Evolutionary conservation across 2,329 filamentous ascomycete species (phyloP).

Genomic region (Fusarium sp.): DNA sequence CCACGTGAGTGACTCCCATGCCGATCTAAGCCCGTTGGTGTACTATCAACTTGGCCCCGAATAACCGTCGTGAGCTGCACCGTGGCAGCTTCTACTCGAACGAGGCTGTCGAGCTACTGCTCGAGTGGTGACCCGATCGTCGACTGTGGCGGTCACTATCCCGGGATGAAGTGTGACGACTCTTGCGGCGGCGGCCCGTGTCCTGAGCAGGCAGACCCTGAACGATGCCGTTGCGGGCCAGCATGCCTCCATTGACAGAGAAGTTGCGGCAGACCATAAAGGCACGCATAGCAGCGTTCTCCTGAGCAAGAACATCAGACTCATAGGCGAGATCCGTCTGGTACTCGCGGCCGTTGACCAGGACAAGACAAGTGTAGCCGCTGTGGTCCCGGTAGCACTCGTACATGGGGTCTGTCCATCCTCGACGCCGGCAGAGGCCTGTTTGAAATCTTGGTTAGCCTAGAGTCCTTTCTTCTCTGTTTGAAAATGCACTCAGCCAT

Average conservation of each 20-base stretch:
- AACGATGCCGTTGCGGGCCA: slow-evolving; percentile 75
- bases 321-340: slow-evolving; percentile 89
- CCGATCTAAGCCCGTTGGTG: slow-evolving; percentile 30
- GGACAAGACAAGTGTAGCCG: slow-evolving; percentile 89
- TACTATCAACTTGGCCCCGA: slow-evolving; percentile 16
- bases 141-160: slow-evolving; percentile 61
- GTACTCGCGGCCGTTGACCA: slow-evolving; percentile 97
- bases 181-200: slow-evolving; percentile 62
- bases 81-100: slow-evolving; percentile 59
- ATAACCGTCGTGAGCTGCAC: slow-evolving; percentile 9
- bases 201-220: slow-evolving; percentile 72
- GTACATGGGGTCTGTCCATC: slow-evolving; percentile 93
- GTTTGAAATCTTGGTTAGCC: slow-evolving; percentile 52
- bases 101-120: slow-evolving; percentile 72
- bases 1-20: slow-evolving; percentile 24
- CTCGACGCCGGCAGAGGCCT: slow-evolving; percentile 95
- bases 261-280: slow-evolving; percentile 99
- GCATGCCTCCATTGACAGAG: slow-evolving; percentile 95
- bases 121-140: slow-evolving; percentile 69
- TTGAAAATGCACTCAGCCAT: background rate
- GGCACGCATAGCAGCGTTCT: slow-evolving; percentile 94
- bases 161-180: slow-evolving; percentile 63
- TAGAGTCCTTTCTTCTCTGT: slow-evolving; percentile 4
- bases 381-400: slow-evolving; percentile 79
- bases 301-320: slow-evolving; percentile 84